Evolutionary conservation across 768 basidiomycete genomes (phyloP), one percentile per base, ranked within the genome.

Genomic region (Macrolepiota dolichaula): DNA sequence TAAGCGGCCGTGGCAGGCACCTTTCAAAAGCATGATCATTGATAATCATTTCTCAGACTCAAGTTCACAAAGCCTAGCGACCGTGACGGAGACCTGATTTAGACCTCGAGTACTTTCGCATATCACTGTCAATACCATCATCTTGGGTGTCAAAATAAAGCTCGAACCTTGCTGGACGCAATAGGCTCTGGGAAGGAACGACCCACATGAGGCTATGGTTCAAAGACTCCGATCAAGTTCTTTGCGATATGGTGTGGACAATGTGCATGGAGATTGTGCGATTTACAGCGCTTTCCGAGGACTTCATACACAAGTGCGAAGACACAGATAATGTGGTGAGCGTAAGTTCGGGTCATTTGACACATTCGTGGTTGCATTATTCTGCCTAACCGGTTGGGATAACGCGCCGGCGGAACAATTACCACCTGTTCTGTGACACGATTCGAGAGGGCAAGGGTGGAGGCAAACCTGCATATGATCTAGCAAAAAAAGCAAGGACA

Each of bases 191-290:
- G 17, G 42, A 44, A 19, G 42, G 17, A 7, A 17, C 29, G 42
- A 46, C 27, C 44, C 42, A 57, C 55, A 22, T 29, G 32, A 57
- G 19, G 44, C 42, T 19, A 47, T 47, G 13, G 11, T 47, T n/a
- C 17, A 57, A 57, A 57, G n/a, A 27, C 19, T 32, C 55, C 55
- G 55, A 57, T 57, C 55, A 57, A 32, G 40, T 35, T 57, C 42
- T 27, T n/a, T 44, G 37, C 12, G 19, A 24, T 12, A 53, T 9
- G 29, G 29, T 52, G 36, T 11, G 36, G 17, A 44, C 19, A 44
- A 11, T 13, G 36, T 36, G 52, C 12, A 38, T 53, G 52, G 52
- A 53, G 52, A 53, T 53, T 53, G 35, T 12, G 36, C 37, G 52
- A 4, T 37, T 19, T 17, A 15, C 15, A 19, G 42, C 13, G 29